phyloP scores from a whole-genome alignment of 179 eudicot genomes.

The Gypsophila paniculata region DNA sequence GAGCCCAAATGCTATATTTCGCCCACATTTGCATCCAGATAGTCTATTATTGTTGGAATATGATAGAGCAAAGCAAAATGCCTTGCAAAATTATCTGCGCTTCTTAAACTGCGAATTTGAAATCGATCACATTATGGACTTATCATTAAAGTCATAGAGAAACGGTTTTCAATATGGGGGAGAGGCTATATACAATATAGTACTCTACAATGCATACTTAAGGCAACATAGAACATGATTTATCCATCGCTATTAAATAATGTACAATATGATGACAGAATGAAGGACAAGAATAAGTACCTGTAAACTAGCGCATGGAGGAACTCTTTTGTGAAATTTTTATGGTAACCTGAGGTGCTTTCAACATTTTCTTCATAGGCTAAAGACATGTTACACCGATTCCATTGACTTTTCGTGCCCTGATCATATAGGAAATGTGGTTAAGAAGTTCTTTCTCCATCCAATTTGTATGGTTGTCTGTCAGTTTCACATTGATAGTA shows the following conservation, averaged over 20 bases:
- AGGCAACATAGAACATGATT: background rate
- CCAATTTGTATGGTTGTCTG: no score
- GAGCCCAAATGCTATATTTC: no score
- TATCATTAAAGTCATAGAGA: no score
- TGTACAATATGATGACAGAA: background rate
- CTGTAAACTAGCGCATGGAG: slow-evolving; percentile 26
- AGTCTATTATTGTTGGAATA: background rate
- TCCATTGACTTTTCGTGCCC: slow-evolving; percentile 26
- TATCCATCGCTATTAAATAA: background rate
- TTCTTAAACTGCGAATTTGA: no score
- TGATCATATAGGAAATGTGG: background rate
- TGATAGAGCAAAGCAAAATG: background rate
- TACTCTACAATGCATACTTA: no score
- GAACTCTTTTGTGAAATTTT: slow-evolving; percentile 19
- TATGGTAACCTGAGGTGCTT: slow-evolving; percentile 25
- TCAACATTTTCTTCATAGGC: slow-evolving; percentile 18
- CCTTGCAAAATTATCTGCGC: no score
- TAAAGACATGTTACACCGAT: slow-evolving; percentile 21
- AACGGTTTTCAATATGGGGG: background rate
- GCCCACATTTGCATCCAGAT: background rate
- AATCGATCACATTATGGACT: no score
- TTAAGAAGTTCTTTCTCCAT: no score
- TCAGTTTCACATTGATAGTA: no score
- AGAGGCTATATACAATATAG: no score
- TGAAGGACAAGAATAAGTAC: slow-evolving; percentile 9